Conservation (phyloP, 768 basidiomycete species). For the Rhizopogon vesiculosus region DNA sequence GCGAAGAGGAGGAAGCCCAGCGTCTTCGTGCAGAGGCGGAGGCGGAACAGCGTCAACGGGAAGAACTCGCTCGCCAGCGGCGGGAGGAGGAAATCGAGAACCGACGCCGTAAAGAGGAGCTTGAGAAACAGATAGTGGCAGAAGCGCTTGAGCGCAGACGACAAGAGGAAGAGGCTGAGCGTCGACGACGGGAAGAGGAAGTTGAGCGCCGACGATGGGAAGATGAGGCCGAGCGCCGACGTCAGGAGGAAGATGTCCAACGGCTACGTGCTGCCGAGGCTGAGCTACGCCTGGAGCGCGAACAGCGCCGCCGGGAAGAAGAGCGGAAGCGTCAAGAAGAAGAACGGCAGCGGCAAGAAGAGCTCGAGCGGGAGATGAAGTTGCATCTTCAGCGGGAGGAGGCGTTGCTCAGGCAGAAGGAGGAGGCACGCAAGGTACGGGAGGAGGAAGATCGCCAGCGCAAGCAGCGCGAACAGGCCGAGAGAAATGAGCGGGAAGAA, state of each 20-base stretch:
- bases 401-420: slow-evolving; percentile 3
- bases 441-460: background rate
- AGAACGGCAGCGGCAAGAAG: slow-evolving; percentile 23
- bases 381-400: slow-evolving; percentile 4
- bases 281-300: background rate
- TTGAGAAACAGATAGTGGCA: background rate
- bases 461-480: background rate
- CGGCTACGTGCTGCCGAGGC: background rate
- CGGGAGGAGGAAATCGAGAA: background rate
- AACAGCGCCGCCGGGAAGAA: background rate
- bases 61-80: background rate
- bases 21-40: background rate
- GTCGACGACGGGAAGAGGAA: background rate
- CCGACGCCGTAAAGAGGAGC: background rate
- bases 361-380: slow-evolving; percentile 36
- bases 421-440: slow-evolving; percentile 2
- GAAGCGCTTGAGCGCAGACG: background rate
- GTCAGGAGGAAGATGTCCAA: background rate
- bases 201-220: background rate
- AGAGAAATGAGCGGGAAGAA: slow-evolving; percentile 7
- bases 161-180: background rate
- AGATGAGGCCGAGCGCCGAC: background rate
- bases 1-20: background rate
- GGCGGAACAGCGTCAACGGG: background rate
- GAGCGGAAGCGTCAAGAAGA: slow-evolving; percentile 30